Base-by-base conservation (phyloP, 768 basidiomycete species). In the Amanita thiersii region DNA sequence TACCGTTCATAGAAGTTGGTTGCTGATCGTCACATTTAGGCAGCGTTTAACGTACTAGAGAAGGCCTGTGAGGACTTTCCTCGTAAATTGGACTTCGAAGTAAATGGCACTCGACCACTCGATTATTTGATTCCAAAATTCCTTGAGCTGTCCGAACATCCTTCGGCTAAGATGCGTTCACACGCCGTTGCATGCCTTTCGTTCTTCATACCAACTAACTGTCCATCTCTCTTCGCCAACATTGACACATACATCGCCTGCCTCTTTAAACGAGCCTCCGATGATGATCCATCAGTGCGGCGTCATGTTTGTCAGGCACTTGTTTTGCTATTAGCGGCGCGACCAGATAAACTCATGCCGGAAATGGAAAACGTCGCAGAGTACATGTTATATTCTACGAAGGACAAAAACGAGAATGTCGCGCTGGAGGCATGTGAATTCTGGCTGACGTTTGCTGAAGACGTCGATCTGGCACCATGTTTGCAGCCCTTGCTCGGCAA, bases 371-470 rank as follows among this genome's bases (percentile, higher is more conserved):
- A 90, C 51, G 96, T 99, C 30, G 92, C 94, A 19, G 91, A 96
- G 59, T 99, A 96, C 62, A 98, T 99, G 90, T 73, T 98, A 28
- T 98, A 92, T 65, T 94, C 91, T 19, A 97, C 91, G 10, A 92
- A 93, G 63, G 93, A 97, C 69, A 86, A 87, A 65, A 91, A 97
- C 59, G 93, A 97, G 64, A 85, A 83, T 47, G 94, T 91, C 40
- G 92, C 94, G 2, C 72, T 99, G 37, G 96, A 99, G 65, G 96
- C 96, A 17, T 96, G 93, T 72, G 96, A 99, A 70, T 99, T 99
- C 62, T 99, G 96, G 96, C 72, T 99, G 47, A 96, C 93, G 1
- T 98, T 99, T 56, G 93, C 96, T 11, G 96, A 99, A 59, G 91
- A 97, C 51, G 81, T 81, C 28, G 89, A 91, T 37, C 72, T 98